Conservation (phyloP, 805 yeast genomes). For the Wickerhamomyces subpelliculosus region DNA sequence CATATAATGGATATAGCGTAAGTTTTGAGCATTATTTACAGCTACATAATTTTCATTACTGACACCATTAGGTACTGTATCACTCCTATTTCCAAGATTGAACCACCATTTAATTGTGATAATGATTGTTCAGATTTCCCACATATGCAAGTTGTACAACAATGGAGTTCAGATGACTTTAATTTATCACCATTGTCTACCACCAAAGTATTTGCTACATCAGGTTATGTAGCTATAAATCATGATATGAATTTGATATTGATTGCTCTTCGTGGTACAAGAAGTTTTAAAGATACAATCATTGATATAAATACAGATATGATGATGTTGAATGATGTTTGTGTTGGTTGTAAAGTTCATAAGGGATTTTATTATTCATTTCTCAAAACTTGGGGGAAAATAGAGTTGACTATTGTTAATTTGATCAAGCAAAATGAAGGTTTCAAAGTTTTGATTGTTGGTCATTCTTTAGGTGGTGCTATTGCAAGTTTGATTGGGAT, state of each 20-base stretch:
- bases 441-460: conserved; percentile 14
- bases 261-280: conserved; percentile 18
- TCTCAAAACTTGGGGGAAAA: conserved; percentile 8
- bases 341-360: conserved; percentile 16
- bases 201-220: conserved; percentile 10
- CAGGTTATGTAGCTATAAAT: conserved; percentile 19
- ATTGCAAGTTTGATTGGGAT: conserved; percentile 11
- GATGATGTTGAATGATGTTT: conserved; percentile 7
- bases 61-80: conserved; percentile 12
- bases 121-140: conserved; percentile 16
- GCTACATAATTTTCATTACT: background rate
- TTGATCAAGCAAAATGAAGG: background rate
- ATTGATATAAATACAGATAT: conserved; percentile 20
- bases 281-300: conserved; percentile 20
- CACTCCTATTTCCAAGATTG: conserved; percentile 13
- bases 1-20: conserved; percentile 20
- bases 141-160: conserved; percentile 15
- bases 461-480: conserved; percentile 24
- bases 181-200: conserved; percentile 1
- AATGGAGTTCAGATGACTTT: conserved; percentile 18
- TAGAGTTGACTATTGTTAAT: conserved; percentile 1
- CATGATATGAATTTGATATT: conserved; percentile 7
- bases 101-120: conserved; percentile 19
- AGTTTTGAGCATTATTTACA: conserved; percentile 1
- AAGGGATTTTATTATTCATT: conserved; percentile 16